Evolutionary conservation across 2,329 filamentous ascomycete genomes (phyloP), one percentile per base, ranked within the genome.

Genomic region (Colletotrichum sp.): DNA sequence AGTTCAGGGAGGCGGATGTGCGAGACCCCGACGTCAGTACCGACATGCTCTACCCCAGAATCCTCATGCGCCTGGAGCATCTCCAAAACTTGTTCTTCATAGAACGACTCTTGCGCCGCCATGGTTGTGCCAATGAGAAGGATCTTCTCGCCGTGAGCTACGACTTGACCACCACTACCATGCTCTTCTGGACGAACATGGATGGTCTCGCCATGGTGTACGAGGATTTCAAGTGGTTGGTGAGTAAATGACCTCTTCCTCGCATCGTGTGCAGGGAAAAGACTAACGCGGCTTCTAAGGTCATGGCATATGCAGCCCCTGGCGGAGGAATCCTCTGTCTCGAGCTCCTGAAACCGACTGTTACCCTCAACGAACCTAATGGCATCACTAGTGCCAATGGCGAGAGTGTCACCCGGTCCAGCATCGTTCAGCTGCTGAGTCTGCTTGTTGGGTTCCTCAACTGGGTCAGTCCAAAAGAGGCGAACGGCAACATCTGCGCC

Each of bases 81-180:
- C 81, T 92, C 1, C 88, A 92, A 55, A 92, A 92, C 43, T 83
- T 90, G 2, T 92, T 93, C 73, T 87, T 93, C 12, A 83, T 92
- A 5, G 89, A 93, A 73, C 85, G 92, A 26, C 85, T 92, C 0
- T 81, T 93, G 14, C 84, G 89, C 36, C 90, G 89, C 16, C 81
- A 82, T 6, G 84, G 85, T 0, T 80, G 84, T 12, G 77, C 81
- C 2, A 83, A 84, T 7, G 81, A 84, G 7, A 84, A 84, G 1
- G 83, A 86, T 16, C 81, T 89, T 14, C 80, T 90, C n/a, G 80
- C 84, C 2, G 84, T 86, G 21, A 89, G 88, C 57, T 87, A 86
- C 48, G 85, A 89, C 76, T 84, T 90, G 82, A 86, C 90, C 1
- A 83, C 84, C 2, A 77, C 87, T 4, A 88, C 87, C 0, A 80